Conservation (phyloP, 768 basidiomycete genomes). For the Amanita thiersii region DNA sequence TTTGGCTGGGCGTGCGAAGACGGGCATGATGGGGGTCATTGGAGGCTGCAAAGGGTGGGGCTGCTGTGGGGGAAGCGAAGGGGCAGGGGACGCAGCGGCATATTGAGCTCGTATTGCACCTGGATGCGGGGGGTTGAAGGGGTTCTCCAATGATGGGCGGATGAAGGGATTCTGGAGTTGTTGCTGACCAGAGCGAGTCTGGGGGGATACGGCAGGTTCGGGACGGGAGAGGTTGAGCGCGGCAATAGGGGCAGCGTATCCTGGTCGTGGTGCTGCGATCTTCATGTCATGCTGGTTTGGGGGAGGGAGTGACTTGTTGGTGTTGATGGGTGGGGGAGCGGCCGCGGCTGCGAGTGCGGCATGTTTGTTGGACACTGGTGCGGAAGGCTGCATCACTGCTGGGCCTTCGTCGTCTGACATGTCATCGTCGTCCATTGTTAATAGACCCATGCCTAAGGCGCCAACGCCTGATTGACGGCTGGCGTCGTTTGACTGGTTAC, state of each 20-base stretch:
- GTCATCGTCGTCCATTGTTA: constrained; percentile 16
- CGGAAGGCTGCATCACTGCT: constrained; percentile 13
- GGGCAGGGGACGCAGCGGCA: constrained; percentile 10
- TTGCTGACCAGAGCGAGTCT: constrained; percentile 18
- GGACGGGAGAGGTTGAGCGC: constrained; percentile 53
- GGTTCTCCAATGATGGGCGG: constrained; percentile 17
- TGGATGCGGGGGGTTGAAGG: constrained; percentile 16
- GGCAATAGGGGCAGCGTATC: constrained; percentile 64
- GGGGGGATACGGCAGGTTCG: constrained; percentile 29
- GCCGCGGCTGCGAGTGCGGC: constrained; percentile 28
- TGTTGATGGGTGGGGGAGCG: constrained; percentile 6
- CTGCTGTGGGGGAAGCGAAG: constrained; percentile 22
- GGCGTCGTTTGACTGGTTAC: constrained; percentile 15
- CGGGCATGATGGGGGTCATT: constrained; percentile 71
- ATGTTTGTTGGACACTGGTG: constrained; percentile 25
- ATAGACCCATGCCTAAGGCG: constrained; percentile 31
- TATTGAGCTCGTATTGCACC: constrained; percentile 11
- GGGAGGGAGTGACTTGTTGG: constrained; percentile 7
- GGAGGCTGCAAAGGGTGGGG: constrained; percentile 76
- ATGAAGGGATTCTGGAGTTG: constrained; percentile 11
- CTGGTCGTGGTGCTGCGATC: constrained; percentile 65
- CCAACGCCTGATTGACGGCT: constrained; percentile 47
- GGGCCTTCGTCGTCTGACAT: constrained; percentile 23
- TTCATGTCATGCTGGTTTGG: constrained; percentile 13
- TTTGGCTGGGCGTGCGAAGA: constrained; percentile 58